Evolutionary conservation across 768 basidiomycete genomes (phyloP).

Genomic region (Pulveroboletus sp.): DNA sequence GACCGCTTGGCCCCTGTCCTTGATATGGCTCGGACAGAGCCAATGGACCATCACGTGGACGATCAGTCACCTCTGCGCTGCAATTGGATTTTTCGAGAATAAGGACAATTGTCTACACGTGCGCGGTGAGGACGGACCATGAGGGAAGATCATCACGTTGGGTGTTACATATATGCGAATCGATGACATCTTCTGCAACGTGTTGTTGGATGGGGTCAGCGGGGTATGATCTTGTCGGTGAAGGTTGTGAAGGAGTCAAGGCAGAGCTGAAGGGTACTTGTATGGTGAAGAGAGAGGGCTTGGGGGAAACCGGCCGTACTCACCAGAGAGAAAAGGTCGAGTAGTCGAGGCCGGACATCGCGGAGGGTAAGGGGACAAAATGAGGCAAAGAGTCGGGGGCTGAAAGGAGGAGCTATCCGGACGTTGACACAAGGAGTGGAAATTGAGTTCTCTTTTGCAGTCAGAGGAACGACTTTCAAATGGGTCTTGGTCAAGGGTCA

Average conservation of each 20-base stretch:
- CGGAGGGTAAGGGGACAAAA: not conserved
- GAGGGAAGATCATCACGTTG: slow-evolving; percentile 33
- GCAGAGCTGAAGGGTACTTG: slow-evolving; percentile 17
- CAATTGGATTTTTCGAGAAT: slow-evolving; percentile 16
- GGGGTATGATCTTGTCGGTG: slow-evolving; percentile 24
- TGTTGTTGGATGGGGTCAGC: slow-evolving; percentile 24
- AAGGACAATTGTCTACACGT: slow-evolving; percentile 18
- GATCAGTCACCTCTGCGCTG: slow-evolving; percentile 17
- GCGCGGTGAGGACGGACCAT: slow-evolving; percentile 28
- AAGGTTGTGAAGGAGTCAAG: slow-evolving; percentile 25
- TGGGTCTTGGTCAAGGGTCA: slow-evolving; percentile 23
- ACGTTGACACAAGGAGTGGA: slow-evolving; percentile 8
- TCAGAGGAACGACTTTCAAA: slow-evolving; percentile 19
- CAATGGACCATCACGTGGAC: slow-evolving; percentile 19
- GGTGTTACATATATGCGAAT: slow-evolving; percentile 19
- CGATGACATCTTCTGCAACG: slow-evolving; percentile 29
- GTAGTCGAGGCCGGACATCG: slow-evolving; percentile 24
- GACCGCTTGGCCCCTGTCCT: slow-evolving; percentile 14
- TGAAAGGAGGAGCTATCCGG: slow-evolving; percentile 6
- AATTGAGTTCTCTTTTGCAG: slow-evolving; percentile 18
- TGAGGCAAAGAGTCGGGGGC: slow-evolving; percentile 3
- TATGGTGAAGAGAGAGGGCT: not conserved
- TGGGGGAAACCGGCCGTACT: not conserved
- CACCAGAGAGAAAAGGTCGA: slow-evolving; percentile 27
- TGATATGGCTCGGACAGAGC: slow-evolving; percentile 19